Evolutionary conservation across 2,329 filamentous ascomycete genomes (phyloP).

Genomic region (Dendryphion nanum): DNA sequence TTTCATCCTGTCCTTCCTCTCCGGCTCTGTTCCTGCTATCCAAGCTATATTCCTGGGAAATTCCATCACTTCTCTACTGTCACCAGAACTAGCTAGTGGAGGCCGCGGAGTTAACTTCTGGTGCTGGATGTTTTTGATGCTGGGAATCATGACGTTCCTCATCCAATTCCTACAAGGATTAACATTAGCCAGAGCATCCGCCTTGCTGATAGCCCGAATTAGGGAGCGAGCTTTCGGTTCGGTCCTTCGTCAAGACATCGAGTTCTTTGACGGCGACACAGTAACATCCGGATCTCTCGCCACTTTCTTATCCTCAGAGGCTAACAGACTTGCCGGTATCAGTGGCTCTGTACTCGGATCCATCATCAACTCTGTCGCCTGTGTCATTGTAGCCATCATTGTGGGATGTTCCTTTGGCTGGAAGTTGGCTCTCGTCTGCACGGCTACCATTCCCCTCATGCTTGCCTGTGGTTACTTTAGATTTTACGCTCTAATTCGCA

Average conservation of each 20-base stretch:
- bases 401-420: constrained; percentile 74
- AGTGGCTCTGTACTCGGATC: constrained; percentile 87
- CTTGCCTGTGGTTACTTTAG: constrained; percentile 81
- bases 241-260: constrained; percentile 81
- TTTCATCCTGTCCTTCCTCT: constrained; percentile 30
- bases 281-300: constrained; percentile 89
- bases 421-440: constrained; percentile 85
- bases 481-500: constrained; percentile 86
- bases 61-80: constrained; percentile 70
- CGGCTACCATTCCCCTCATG: constrained; percentile 73
- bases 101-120: constrained; percentile 63
- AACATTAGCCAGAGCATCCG: constrained; percentile 58
- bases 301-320: constrained; percentile 64
- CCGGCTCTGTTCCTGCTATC: constrained; percentile 35
- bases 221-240: constrained; percentile 79
- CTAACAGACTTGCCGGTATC: constrained; percentile 85
- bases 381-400: constrained; percentile 70
- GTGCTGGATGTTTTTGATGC: constrained; percentile 38
- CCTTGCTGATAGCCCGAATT: constrained; percentile 70
- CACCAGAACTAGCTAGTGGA: constrained; percentile 57
- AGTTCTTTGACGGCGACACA: constrained; percentile 87
- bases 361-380: constrained; percentile 75
- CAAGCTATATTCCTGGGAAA: constrained; percentile 81
- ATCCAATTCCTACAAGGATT: constrained; percentile 31
- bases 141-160: constrained; percentile 23